Percentiles rank a stretch among this genome's conserved stretches.
Evolutionary conservation across 225 moss, liverwort and hornwort species (phyloP).

Genomic region (Asterella californica): DNA sequence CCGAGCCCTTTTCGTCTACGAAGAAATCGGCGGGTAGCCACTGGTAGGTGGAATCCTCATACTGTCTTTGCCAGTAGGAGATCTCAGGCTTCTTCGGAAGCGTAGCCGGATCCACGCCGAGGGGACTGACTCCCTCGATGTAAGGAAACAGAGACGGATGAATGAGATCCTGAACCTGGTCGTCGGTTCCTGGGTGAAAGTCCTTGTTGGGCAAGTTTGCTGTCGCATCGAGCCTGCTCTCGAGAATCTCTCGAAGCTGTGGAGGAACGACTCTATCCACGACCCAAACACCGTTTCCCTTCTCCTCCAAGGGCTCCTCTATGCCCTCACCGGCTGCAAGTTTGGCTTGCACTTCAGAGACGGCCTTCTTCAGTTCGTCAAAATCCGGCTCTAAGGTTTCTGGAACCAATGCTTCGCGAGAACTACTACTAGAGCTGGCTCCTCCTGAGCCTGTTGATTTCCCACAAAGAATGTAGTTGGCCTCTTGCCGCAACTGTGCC

Average conservation of each 20-base stretch:
- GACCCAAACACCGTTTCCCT: conserved; percentile 9
- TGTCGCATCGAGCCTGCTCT: conserved; percentile 16
- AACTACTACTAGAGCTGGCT: neutral
- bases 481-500: conserved; percentile 15
- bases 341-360: conserved; percentile 17
- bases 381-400: neutral
- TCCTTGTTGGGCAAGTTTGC: conserved; percentile 24
- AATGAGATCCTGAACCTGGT: conserved; percentile 32
- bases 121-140: conserved; percentile 19
- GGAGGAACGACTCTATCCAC: conserved; percentile 25
- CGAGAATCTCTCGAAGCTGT: conserved; percentile 15
- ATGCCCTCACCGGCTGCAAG: neutral
- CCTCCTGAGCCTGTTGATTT: neutral
- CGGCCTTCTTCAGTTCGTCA: conserved; percentile 9
- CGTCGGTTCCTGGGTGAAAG: conserved; percentile 23
- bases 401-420: neutral
- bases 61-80: conserved; percentile 13
- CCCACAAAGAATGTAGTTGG: neutral
- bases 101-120: neutral
- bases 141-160: conserved; percentile 35
- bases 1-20: conserved; percentile 16
- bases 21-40: conserved; percentile 31
- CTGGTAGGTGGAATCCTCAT: conserved; percentile 30
- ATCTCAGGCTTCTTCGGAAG: neutral
- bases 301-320: conserved; percentile 15